Base-by-base conservation (phyloP, 2,329 filamentous ascomycete species). In the Acrocalymma vagum region DNA sequence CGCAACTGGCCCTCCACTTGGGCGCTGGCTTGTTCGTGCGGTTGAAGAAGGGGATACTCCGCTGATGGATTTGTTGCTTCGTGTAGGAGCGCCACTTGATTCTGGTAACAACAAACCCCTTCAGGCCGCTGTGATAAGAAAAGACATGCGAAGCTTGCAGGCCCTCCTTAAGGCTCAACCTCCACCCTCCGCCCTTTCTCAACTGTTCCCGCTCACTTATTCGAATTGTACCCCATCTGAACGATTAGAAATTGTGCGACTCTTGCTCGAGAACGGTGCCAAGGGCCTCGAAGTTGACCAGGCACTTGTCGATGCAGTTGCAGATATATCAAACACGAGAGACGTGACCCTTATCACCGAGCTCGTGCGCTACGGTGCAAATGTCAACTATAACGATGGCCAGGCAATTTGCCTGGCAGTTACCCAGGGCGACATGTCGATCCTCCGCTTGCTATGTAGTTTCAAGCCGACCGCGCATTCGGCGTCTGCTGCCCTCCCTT, bases 61-160 rank as follows among this genome's bases (percentile, higher is more conserved):
- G n/a, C 32, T 68, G 23, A 45, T 63, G 26, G 59, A 62, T 22
- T 38, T 67, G 8, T 42, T 69, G 28, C 50, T 69, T 7, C 47
- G 50, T 16, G 57, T 60, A 14, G 62, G 63, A 10, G 53, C 54
- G 5, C 46, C 59, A 8, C 45, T 65, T 11, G 51, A 50, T 7
- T 50, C 56, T 9, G 50, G 44, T 4, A 44, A 55, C 16, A 42
- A 48, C 13, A 42, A 42, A 18, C 53, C 61, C 15, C 38, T 66
- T 3, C 51, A 58, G 11, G 45, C 46, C 26, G 62, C 61, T 9
- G 43, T 65, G 9, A 36, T 42, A 11, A 51, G 51, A 13, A 62
- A 57, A 31, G 62, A 67, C 14, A 32, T 46, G 7, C 45, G 40
- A 10, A 58, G 52, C 13, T 40, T 66, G 4, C 38, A 43, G 14